These are phyloP conservation scores for Hydnomerulius pinastri DNA, from an alignment of 768 basidiomycete genomes.

Conservation along the genomic window DNA sequence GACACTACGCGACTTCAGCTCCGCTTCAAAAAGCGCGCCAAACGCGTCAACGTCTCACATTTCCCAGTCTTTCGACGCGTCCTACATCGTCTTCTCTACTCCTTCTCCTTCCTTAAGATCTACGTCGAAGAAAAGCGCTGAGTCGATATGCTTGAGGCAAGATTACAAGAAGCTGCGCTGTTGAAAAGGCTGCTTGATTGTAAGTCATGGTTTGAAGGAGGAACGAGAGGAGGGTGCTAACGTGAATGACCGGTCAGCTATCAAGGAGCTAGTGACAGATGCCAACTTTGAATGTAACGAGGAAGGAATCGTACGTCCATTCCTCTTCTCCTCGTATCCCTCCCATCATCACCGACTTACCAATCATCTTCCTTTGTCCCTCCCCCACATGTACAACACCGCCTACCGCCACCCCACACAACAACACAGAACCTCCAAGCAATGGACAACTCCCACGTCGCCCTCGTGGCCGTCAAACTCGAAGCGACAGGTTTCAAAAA, in stretches of 20 bases:
- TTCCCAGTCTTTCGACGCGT: constrained; percentile 12
- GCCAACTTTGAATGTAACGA: constrained; percentile 98
- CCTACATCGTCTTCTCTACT: constrained; percentile 15
- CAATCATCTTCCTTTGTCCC: not conserved
- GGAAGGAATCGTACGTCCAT: constrained; percentile 75
- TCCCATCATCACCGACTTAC: not conserved
- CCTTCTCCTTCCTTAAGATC: constrained; percentile 6
- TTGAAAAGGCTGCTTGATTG: constrained; percentile 94
- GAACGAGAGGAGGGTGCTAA: constrained; percentile 9
- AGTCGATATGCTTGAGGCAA: constrained; percentile 82
- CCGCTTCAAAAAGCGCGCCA: constrained; percentile 34
- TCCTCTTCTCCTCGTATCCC: not conserved
- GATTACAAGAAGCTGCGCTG: constrained; percentile 80
- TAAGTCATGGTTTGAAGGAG: constrained; percentile 37
- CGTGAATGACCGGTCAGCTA: constrained; percentile 50
- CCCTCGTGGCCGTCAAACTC: constrained; percentile 88
- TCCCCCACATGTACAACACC: too few relatives aligned
- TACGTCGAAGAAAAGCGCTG: constrained; percentile 3
- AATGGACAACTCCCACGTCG: constrained; percentile 99
- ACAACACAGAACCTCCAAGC: constrained; percentile 78
- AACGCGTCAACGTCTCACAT: constrained; percentile 36
- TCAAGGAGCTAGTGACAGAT: constrained; percentile 97
- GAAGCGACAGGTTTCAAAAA: constrained; percentile 76
- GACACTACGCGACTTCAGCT: constrained; percentile 33
- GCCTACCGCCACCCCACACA: not conserved